Conservation (phyloP, 1,139 yeast species). For the Kurtzmaniella natalensis region DNA sequence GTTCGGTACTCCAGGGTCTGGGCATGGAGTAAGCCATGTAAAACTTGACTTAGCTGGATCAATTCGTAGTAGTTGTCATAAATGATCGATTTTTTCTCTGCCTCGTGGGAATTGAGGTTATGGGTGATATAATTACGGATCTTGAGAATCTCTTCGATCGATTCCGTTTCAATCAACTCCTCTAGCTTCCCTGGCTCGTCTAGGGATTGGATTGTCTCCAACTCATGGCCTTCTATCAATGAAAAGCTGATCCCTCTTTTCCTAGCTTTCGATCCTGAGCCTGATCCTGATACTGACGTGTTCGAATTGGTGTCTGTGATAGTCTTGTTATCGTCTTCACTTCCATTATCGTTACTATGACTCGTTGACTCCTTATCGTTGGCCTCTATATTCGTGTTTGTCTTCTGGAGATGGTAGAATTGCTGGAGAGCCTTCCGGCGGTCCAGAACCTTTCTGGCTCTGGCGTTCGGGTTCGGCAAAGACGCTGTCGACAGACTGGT, state of each 20-base stretch:
- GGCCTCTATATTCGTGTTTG: slow-evolving; percentile 1
- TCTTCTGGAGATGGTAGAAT: slow-evolving; percentile 34
- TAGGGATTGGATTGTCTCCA: slow-evolving; percentile 11
- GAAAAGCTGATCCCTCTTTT: background rate
- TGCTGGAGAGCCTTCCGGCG: slow-evolving; percentile 43
- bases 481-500: background rate
- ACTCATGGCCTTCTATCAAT: background rate
- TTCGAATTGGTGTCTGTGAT: too few relatives aligned
- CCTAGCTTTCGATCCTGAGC: slow-evolving; percentile 1
- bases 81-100: slow-evolving; percentile 42
- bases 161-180: slow-evolving; percentile 29
- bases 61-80: slow-evolving; percentile 45
- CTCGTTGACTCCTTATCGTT: background rate
- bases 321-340: background rate
- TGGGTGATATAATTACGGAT: slow-evolving; percentile 30
- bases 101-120: slow-evolving; percentile 35
- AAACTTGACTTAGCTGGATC: slow-evolving; percentile 37
- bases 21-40: slow-evolving; percentile 26
- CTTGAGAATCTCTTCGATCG: slow-evolving; percentile 33
- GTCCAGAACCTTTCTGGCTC: slow-evolving; percentile 30
- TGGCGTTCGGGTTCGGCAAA: background rate
- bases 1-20: slow-evolving; percentile 8
- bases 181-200: slow-evolving; percentile 21
- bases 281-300: too few relatives aligned
- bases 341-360: slow-evolving; percentile 1